Base-by-base conservation (phyloP, 2,329 filamentous ascomycete species). In the Dothiorella sarmentorum region DNA sequence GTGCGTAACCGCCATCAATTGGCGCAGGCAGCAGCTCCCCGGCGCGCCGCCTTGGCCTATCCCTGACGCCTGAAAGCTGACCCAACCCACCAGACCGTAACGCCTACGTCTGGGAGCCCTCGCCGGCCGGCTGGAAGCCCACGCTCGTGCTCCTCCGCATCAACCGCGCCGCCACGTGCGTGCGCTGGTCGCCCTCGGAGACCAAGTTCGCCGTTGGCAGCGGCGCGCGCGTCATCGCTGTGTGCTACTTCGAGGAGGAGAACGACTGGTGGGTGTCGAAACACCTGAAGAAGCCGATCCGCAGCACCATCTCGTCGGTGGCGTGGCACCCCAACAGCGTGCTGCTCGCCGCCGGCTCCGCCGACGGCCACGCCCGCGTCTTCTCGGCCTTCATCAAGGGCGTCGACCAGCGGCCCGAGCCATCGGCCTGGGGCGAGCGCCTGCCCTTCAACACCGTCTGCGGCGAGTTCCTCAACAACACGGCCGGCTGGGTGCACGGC, bases 181-280 rank as follows among this genome's bases (percentile, higher is more conserved):
- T 97, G 52, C 90, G 94, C 68, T 99, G 94, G 94, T 95, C 91
- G 20, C 94, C 94, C 2, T 93, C 89, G 20, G 94, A 99, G 81
- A 89, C 87, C 73, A 99, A 99, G 77, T 99, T 99, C 73, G 94
- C 94, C 56, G 94, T 97, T 24, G 94, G 94, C 61, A 97, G 92
- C 26, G 94, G 94, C 62, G 94, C 96, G 67, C 87, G 94, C 63
- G 89, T 96, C 64, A 96, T 99, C 68, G 91, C 94, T 38, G 84
- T 97, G 66, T 99, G 94, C 82, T 97, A 97, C 80, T 99, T 99
- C 68, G 94, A 99, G 72, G 90, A 96, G 73, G 94, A 99, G 76
- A 97, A 99, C 76, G 92, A 99, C 80, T 99, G 94, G 94, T 99
- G 94, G 94, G 93, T 99, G 40, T 97, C 92, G 35, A 99, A 99